phyloP scores from a whole-genome alignment of 1,139 yeast species.

The Wickerhamomyces sp. region DNA sequence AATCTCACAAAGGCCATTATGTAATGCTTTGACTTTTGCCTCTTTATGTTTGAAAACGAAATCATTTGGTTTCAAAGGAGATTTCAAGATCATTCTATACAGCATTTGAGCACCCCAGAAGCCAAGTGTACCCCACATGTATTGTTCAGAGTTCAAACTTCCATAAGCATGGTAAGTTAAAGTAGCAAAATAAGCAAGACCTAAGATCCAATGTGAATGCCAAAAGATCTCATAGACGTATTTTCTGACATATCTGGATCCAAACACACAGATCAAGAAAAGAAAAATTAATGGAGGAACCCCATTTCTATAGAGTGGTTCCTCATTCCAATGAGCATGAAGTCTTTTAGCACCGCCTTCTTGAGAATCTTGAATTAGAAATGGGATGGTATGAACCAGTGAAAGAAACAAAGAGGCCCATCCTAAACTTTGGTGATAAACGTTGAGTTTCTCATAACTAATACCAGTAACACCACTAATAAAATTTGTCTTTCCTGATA shows the following conservation, averaged over 20 bases:
- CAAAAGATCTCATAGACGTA: slow-evolving; percentile 47
- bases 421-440: slow-evolving; percentile 37
- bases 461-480: slow-evolving; percentile 49
- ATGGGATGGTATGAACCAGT: slow-evolving; percentile 52
- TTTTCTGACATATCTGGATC: slow-evolving; percentile 41
- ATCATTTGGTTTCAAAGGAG: slow-evolving; percentile 41
- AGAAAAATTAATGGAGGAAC: slow-evolving; percentile 42
- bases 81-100: slow-evolving; percentile 48
- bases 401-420: slow-evolving; percentile 46
- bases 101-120: slow-evolving; percentile 50
- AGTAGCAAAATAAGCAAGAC: slow-evolving; percentile 48
- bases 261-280: slow-evolving; percentile 41
- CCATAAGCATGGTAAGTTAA: slow-evolving; percentile 46
- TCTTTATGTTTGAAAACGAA: slow-evolving; percentile 43
- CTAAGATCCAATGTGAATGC: slow-evolving; percentile 56
- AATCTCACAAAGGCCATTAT: slow-evolving; percentile 38
- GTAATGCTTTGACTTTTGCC: slow-evolving; percentile 33
- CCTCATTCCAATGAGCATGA: slow-evolving; percentile 11
- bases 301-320: slow-evolving; percentile 28
- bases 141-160: slow-evolving; percentile 37
- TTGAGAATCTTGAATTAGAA: slow-evolving; percentile 37
- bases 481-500: slow-evolving; percentile 51
- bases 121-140: slow-evolving; percentile 52
- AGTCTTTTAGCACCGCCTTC: slow-evolving; percentile 43
- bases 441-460: slow-evolving; percentile 50